Evolutionary conservation across 1,284 basidiomycete genomes (phyloP).

Genomic region (Phaffia rhodozyma): DNA sequence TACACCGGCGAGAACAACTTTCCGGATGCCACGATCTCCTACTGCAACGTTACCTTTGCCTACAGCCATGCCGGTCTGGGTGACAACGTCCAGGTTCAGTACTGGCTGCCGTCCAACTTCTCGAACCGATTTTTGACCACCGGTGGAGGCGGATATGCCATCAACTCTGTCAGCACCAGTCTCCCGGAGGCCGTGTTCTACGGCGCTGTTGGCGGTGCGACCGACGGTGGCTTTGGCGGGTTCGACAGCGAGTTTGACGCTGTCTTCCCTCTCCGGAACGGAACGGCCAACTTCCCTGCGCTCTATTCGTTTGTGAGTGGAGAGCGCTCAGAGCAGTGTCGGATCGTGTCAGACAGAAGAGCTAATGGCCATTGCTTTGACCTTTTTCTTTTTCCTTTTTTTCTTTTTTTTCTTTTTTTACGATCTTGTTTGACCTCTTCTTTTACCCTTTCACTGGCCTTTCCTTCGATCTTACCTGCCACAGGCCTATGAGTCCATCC

Average conservation of each 20-base stretch:
- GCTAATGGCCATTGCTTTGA: too few relatives aligned
- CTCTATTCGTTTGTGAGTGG: too few relatives aligned
- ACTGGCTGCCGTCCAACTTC: constrained; percentile 7
- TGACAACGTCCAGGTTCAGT: constrained; percentile 4
- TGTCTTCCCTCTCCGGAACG: constrained; percentile 8
- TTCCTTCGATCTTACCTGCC: constrained; percentile 1
- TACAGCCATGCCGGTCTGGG: too few relatives aligned
- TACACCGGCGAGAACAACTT: too few relatives aligned
- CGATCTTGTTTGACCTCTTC: constrained; percentile 7
- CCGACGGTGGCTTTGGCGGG: constrained; percentile 13
- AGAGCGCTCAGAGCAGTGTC: too few relatives aligned
- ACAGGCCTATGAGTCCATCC: constrained; percentile 6
- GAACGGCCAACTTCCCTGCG: constrained; percentile 9
- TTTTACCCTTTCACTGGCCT: too few relatives aligned
- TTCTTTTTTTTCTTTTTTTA: too few relatives aligned
- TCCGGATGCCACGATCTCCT: too few relatives aligned
- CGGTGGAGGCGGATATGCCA: constrained; percentile 6
- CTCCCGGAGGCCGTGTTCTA: constrained; percentile 14
- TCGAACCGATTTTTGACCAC: constrained; percentile 4
- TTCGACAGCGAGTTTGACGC: constrained; percentile 9
- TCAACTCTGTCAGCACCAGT: neutral
- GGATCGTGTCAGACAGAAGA: too few relatives aligned
- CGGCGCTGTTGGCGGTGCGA: constrained; percentile 17
- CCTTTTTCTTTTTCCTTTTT: too few relatives aligned
- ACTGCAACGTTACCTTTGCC: too few relatives aligned